Evolutionary conservation across 805 yeast species (phyloP).

Genomic region (Starmerella cellae): DNA sequence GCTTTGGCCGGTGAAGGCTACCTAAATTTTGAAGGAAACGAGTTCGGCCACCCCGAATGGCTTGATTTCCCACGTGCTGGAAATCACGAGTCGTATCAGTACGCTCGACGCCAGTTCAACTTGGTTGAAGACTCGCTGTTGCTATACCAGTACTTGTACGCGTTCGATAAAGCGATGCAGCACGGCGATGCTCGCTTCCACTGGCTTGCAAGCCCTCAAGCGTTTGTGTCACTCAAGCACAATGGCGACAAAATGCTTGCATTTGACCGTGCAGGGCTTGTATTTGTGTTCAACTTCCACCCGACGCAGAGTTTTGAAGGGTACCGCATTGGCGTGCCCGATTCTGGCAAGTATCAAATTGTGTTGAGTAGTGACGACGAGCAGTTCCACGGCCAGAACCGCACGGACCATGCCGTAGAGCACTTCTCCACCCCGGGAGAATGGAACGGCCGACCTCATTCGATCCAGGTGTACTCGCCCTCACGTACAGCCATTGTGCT

Average conservation of each 20-base stretch:
- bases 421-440: constrained; percentile 58
- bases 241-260: constrained; percentile 80
- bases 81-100: constrained; percentile 76
- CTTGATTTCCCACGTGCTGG: constrained; percentile 90
- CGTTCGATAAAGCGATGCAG: constrained; percentile 82
- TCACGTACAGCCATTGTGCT: constrained; percentile 53
- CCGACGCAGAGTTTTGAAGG: constrained; percentile 72
- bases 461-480: constrained; percentile 70
- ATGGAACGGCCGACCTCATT: constrained; percentile 74
- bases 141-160: constrained; percentile 62
- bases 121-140: constrained; percentile 65
- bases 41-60: constrained; percentile 99
- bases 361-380: constrained; percentile 61
- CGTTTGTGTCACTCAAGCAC: constrained; percentile 76
- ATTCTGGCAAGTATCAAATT: constrained; percentile 59
- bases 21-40: constrained; percentile 92
- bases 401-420: constrained; percentile 44
- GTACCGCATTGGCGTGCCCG: constrained; percentile 81
- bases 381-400: constrained; percentile 67
- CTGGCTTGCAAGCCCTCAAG: constrained; percentile 62
- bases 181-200: constrained; percentile 52
- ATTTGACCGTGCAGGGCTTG: constrained; percentile 72
- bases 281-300: constrained; percentile 84
- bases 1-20: constrained; percentile 95
- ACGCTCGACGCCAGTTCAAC: constrained; percentile 91